Base-by-base conservation (phyloP, 148 eudicot genomes). In the Amaranthus palmeri region DNA sequence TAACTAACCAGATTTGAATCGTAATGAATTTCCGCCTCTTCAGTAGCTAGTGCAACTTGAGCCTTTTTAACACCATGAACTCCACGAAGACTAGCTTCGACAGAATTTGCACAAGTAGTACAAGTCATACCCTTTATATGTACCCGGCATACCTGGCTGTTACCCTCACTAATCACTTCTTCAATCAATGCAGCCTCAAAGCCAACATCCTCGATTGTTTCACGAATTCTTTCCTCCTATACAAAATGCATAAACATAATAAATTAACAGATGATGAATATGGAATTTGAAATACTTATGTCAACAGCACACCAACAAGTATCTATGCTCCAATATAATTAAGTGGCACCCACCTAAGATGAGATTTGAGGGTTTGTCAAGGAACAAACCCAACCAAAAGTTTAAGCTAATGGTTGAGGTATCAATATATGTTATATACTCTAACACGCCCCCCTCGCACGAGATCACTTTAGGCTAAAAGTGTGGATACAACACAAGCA, bases 81-180 rank as follows among this genome's bases (percentile, higher is more conserved):
- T 55, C 70, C 87, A 62, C 61, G 72, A 71, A 95, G 82, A 63
- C 72, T 80, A 48, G 87, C 81, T 79, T 91, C 96, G 4, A 95
- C 74, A 2, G 98, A 89, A 48, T 76, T 78, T n/a, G 93, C 85
- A 75, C 98, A 95, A 50, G 96, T 83, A 25, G 88, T 89, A 86
- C 97, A 91, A 14, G 93, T 89, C 90, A 95, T 87, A 61, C 92
- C 96, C 52, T 89, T 85, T 46, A 95, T 86, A 9, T 68, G 91
- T 68, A 91, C 73, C 13, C 97, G 77, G 60, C 96, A 89, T 55
- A 85, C 76, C 74, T 84, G 88, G 42, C 65, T 81, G 55, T 80
- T 81, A 74, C 72, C 85, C 68, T 86, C 85, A 69, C 54, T 71
- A 13, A 17, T 63, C 51, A 84, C 96, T 42, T 84, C 95, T 76